Evolutionary conservation across 1,284 basidiomycete genomes (phyloP), one percentile per base, ranked within the genome.

Genomic region (Pterulicium gracile): DNA sequence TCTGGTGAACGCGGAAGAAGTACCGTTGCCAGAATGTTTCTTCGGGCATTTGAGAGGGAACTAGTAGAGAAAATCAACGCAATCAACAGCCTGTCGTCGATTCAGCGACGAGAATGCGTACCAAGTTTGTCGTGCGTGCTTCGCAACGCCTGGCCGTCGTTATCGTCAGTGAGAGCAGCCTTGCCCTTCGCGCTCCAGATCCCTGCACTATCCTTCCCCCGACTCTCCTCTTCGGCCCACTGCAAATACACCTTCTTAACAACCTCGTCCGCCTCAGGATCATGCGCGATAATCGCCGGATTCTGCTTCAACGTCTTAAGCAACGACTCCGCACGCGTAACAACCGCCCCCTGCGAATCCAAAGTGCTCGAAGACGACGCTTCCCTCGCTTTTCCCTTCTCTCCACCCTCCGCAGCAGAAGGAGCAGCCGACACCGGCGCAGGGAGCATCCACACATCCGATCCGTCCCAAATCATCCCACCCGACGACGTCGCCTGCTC

Each of bases 1-100:
- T 93, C 62, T 92, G 88, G 59, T 87, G 70, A 24, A 82, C 79
- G 27, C 92, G 79, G 78, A 94, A 97, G 66, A 94, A 91, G 64
- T 92, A 96, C 13, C 92, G 73, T 43, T 78, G 76, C 93, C 93
- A 96, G 65, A 96, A 97, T 34, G 72, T 71, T 41, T 82, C 75
- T 46, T 77, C 72, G 1, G 75, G 69, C 54, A 95, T 65, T 47
- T 70, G 67, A 17, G 75, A 72, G 2, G 89, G 88, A 1, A 92
- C 91, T 93, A 54, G 4, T 41, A 36, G 45, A 35, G 23, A 32
- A 32, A 45, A n/a, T 32, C 27, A 32, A 32, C 27, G 27, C 7
- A 32, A n/a, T 32, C 7, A 32, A 32, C 7, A n/a, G n/a, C 7
- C 7, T n/a, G 27, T 7, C 7, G 19, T 45, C 35, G 21, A 22